Conservation (phyloP, 495 filamentous ascomycete genomes). For the Penicillium egyptiacum region DNA sequence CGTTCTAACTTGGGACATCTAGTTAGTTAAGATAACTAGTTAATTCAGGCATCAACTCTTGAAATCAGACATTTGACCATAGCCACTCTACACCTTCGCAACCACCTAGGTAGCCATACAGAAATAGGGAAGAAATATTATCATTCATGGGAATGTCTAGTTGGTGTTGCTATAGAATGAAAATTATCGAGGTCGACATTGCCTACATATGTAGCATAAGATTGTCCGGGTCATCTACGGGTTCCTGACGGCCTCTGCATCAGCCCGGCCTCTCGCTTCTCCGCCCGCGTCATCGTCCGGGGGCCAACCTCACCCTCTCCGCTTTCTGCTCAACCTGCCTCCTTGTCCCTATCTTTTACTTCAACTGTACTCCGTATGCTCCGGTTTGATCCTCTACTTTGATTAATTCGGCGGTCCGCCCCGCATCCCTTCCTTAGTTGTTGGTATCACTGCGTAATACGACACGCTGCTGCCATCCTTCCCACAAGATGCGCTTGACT, state of each 20-base stretch:
- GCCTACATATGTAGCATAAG: too few relatives aligned
- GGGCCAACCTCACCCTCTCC: constrained; percentile 24
- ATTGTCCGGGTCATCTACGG: constrained; percentile 5
- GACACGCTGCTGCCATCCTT: constrained; percentile 16
- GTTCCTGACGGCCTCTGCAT: constrained; percentile 21
- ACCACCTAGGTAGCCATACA: background rate
- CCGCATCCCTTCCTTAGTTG: constrained; percentile 14
- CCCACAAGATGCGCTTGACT: constrained; percentile 36
- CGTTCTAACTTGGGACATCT: too few relatives aligned
- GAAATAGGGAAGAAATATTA: background rate
- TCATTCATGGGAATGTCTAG: background rate
- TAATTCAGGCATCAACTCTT: too few relatives aligned
- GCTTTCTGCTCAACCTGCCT: constrained; percentile 16
- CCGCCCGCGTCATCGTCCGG: constrained; percentile 45
- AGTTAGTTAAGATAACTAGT: too few relatives aligned
- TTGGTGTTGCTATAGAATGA: background rate
- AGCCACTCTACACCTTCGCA: too few relatives aligned
- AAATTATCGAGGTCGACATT: background rate
- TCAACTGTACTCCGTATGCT: constrained; percentile 16
- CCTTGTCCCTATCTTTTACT: constrained; percentile 1
- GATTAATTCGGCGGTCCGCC: constrained; percentile 15
- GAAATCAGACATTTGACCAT: too few relatives aligned
- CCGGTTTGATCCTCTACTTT: background rate
- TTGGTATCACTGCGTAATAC: constrained; percentile 5
- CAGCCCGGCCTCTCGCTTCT: constrained; percentile 24